phyloP scores from a whole-genome alignment of 495 filamentous ascomycete species.

The Penicillium malachiteum region DNA sequence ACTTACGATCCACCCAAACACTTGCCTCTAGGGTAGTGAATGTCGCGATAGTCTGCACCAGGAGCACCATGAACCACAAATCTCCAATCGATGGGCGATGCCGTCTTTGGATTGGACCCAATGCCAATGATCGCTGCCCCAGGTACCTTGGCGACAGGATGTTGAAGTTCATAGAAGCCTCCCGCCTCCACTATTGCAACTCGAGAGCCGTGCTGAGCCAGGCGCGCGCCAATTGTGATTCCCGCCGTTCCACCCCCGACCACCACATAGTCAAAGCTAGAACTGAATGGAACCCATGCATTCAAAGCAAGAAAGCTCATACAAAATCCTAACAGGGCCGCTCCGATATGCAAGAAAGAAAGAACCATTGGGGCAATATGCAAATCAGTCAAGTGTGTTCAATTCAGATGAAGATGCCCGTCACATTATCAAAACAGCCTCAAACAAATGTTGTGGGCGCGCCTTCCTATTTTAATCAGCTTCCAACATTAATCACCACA shows the following conservation, averaged over 20 bases:
- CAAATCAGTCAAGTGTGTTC: not conserved
- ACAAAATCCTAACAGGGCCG: not conserved
- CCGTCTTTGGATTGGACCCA: constrained; percentile 30
- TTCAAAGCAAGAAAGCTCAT: not conserved
- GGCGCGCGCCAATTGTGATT: constrained; percentile 43
- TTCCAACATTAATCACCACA: too few species aligned
- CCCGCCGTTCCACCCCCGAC: constrained; percentile 55
- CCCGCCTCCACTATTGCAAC: constrained; percentile 60
- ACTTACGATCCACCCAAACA: constrained; percentile 41
- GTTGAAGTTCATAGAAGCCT: constrained; percentile 51
- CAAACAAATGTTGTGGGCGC: too few species aligned
- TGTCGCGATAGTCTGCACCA: constrained; percentile 33
- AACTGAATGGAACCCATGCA: constrained; percentile 7
- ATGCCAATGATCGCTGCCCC: constrained; percentile 31
- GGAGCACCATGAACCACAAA: constrained; percentile 32
- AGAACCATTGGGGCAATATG: not conserved
- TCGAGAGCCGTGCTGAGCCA: constrained; percentile 34
- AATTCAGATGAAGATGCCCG: not conserved
- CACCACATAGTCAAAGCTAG: constrained; percentile 50
- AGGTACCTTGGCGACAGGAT: constrained; percentile 46
- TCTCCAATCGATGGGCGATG: constrained; percentile 50
- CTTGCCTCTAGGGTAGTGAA: constrained; percentile 43
- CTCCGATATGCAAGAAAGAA: not conserved
- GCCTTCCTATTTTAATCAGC: too few species aligned
- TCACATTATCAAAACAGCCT: too few species aligned